Base-by-base conservation (phyloP, 169 alveolate species). In the Plasmodium vinckei region DNA sequence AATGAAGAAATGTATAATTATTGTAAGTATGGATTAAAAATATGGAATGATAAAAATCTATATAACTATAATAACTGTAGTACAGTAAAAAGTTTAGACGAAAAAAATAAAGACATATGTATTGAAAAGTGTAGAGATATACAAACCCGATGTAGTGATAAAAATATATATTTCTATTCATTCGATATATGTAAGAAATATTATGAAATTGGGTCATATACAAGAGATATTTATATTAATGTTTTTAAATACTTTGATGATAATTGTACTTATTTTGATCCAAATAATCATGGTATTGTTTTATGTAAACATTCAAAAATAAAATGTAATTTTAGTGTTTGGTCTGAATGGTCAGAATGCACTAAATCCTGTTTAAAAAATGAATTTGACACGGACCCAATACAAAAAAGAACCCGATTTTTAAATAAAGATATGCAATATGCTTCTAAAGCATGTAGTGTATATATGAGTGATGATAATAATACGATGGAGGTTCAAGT, bases 291-390 rank as follows among this genome's bases (percentile, higher is more conserved):
- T 10, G 96, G 96, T 7, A 68, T 87, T 9, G 90, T 93, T 21
- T 73, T 93, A 64, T 93, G 96, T 51, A 92, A 89, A 47, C 88
- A 88, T 63, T 82, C 82, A 13, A 57, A 73, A 27, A 87, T 75
- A 0, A 57, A 21, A 9, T 87, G 90, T n/a, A 15, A 46, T 33
- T 93, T 67, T 59, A 87, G 69, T 9, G 59, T 61, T 17, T 93
- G 96, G 96, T 65, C 92, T n/a, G 94, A 75, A 39, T 93, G 96
- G 96, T 73, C 94, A 12, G 12, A 5, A 21, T 93, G 96, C 51
- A 77, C 89, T 7, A 84, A 65, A 25, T 39, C 59, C 1, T 93
- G 96, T 61, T 88, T 53, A 71, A 87, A 84, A 27, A 68, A 59
- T 33, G 94, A 68, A 1, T 60, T 46, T 64, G 92, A 92, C 13